These are phyloP conservation scores for Arabidopsis suecica DNA, from an alignment of 345 rosid species.

Conservation along the genomic window DNA sequence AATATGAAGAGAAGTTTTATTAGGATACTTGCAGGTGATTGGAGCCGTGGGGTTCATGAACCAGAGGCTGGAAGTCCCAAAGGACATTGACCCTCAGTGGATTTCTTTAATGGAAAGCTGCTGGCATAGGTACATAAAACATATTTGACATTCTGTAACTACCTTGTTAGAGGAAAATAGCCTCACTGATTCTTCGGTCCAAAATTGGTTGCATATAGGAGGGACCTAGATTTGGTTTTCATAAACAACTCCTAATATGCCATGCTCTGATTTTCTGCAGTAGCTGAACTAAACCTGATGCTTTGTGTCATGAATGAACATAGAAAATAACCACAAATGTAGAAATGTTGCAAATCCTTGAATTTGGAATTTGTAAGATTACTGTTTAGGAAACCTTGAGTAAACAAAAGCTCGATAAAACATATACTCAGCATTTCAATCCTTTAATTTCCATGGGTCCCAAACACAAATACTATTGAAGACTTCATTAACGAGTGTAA, in stretches of 20 bases:
- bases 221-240: not conserved
- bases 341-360: not conserved
- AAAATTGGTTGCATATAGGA: constrained; percentile 8
- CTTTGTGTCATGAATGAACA: constrained; percentile 5
- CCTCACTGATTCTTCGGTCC: not conserved
- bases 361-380: not conserved
- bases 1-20: constrained; percentile 45
- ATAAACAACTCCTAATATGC: not conserved
- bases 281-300: constrained; percentile 9
- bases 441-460: not conserved
- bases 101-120: constrained; percentile 84
- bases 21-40: constrained; percentile 68
- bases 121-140: constrained; percentile 76
- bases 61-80: constrained; percentile 84
- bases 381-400: not conserved
- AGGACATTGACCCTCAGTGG: constrained; percentile 82
- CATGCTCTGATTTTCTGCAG: not conserved
- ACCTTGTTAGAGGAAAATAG: not conserved
- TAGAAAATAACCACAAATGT: not conserved
- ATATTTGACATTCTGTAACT: not conserved
- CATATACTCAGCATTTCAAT: not conserved
- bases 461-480: not conserved
- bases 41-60: constrained; percentile 98
- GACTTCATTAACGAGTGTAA: not conserved
- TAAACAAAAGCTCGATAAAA: not conserved